phyloP scores from a whole-genome alignment of 208 protist genomes.

The Leishmania amazonensis region DNA sequence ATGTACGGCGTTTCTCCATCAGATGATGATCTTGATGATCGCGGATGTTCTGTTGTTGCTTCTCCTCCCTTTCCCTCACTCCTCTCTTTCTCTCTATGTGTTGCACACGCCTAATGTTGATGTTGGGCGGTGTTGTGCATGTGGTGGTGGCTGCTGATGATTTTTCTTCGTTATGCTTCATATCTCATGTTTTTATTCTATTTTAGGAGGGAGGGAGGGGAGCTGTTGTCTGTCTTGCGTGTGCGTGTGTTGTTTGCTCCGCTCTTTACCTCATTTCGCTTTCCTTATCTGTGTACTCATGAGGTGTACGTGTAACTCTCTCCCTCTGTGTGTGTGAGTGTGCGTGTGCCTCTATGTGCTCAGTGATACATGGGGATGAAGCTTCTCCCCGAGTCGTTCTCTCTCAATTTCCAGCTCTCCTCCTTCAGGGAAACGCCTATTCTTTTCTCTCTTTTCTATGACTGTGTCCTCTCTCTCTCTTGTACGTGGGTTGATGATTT shows the following conservation, averaged over 20 bases:
- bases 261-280: background rate
- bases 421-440: background rate
- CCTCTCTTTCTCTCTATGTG: background rate
- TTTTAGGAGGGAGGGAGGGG: background rate
- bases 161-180: background rate
- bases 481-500: background rate
- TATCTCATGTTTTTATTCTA: background rate
- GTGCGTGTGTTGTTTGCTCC: background rate
- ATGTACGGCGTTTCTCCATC: background rate
- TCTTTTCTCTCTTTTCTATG: background rate
- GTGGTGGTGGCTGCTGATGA: background rate
- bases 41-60: background rate
- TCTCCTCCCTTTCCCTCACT: background rate
- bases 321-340: slow-evolving; percentile 9
- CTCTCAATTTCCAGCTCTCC: background rate
- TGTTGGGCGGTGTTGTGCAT: background rate
- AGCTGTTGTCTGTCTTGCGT: background rate
- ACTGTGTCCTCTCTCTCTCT: background rate
- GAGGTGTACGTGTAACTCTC: background rate
- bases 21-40: background rate
- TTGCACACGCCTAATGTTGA: background rate
- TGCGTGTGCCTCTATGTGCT: slow-evolving; percentile 6
- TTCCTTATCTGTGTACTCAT: background rate
- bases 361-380: background rate
- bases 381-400: background rate